Evolutionary conservation across 1,284 basidiomycete genomes (phyloP), one percentile per base, ranked within the genome.

Genomic region (Apiotrichum gamsii): DNA sequence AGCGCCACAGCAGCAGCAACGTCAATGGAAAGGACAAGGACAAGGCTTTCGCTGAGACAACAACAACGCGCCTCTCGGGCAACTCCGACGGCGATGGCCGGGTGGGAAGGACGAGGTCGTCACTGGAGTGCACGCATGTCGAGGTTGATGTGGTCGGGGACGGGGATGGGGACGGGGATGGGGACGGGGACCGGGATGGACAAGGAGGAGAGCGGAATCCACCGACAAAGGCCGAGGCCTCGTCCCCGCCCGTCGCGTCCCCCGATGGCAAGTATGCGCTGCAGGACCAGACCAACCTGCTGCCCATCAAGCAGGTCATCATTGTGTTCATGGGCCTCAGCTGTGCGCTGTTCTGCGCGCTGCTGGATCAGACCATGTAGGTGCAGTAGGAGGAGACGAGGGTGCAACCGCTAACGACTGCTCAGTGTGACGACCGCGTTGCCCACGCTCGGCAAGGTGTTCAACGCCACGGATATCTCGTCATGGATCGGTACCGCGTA

Each of bases 221-320:
- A n/a, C 23, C 16, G 35, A 32, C 16, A 36, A 40, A 28, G 11
- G 11, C 25, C 25, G 11, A 28, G 25, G 25, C 6, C 25, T 6
- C 25, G 8, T 28, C 25, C 25, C n/a, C n/a, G n/a, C n/a, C n/a
- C n/a, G n/a, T n/a, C n/a, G n/a, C n/a, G n/a, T 6, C 25, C 25
- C 8, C 11, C 25, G 25, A 28, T 28, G 8, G 8, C 47, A 56
- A 69, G 41, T 48, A 45, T 31, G 49, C 49, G 18, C 71, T 85
- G 38, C 80, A 79, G 1, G 84, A 86, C 68, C 84, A 86, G 67
- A 85, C 83, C 10, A 84, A 84, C 57, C 74, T 84, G 21, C 75
- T 86, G 3, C 84, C 84, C 0, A 78, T 80, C 63, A 76, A 74
- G 51, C 81, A 80, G 58, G 74, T 85, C 28, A 64, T 84, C 13